phyloP scores from a whole-genome alignment of 257 asterid species.

The Misopates orontium region DNA sequence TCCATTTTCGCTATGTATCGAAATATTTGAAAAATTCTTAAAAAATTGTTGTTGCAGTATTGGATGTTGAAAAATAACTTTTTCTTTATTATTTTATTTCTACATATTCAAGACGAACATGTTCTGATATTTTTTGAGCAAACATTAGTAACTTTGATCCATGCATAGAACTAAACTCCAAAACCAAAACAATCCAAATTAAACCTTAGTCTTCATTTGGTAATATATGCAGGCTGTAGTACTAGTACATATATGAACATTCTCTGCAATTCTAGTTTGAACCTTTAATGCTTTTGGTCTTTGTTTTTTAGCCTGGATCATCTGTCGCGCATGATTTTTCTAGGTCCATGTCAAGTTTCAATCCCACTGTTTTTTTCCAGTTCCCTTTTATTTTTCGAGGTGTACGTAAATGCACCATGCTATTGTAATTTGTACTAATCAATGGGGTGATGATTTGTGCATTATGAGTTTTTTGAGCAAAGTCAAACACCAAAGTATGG shows the following conservation, averaged over 20 bases:
- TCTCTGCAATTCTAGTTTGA: background rate
- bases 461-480: slow-evolving; percentile 38
- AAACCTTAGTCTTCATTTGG: background rate
- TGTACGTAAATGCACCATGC: background rate
- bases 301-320: slow-evolving; percentile 43
- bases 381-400: slow-evolving; percentile 1
- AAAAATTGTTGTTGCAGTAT: too few relatives aligned
- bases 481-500: slow-evolving; percentile 50
- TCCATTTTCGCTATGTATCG: too few relatives aligned
- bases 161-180: too few relatives aligned
- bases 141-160: too few relatives aligned
- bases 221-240: background rate
- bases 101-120: too few relatives aligned
- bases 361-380: slow-evolving; percentile 6
- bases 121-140: too few relatives aligned
- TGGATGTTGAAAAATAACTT: too few relatives aligned
- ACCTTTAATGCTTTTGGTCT: slow-evolving; percentile 15
- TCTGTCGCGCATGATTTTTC: slow-evolving; percentile 45
- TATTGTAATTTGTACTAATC: slow-evolving; percentile 42
- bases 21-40: too few relatives aligned
- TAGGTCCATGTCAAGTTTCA: slow-evolving; percentile 33
- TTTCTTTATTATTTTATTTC: too few relatives aligned
- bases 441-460: slow-evolving; percentile 45
- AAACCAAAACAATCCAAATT: too few relatives aligned
- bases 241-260: slow-evolving; percentile 4